A percentile compares a stretch with the other conserved stretches of the same genome.
Evolutionary conservation across 495 filamentous ascomycete species (phyloP).

Genomic region (Aspergillus affinis): DNA sequence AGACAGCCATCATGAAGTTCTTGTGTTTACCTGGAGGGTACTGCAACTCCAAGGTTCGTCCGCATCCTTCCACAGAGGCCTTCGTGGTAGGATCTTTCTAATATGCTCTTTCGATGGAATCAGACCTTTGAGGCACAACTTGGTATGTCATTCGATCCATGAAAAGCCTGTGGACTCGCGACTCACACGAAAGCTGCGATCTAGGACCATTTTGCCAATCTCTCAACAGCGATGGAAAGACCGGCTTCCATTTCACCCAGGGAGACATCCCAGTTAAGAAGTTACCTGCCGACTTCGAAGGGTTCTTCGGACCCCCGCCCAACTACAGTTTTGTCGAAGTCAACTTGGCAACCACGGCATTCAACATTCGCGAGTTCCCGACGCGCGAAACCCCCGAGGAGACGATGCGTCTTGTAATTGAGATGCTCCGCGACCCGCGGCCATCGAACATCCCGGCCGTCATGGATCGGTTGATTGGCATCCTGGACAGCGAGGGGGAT

Average conservation of each 20-base stretch:
- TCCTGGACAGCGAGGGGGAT: slow-evolving; percentile 33
- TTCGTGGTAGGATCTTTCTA: neutral
- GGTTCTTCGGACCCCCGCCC: slow-evolving; percentile 33
- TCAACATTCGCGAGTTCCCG: slow-evolving; percentile 23
- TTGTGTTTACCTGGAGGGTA: slow-evolving; percentile 31
- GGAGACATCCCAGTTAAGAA: slow-evolving; percentile 18
- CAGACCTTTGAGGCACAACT: slow-evolving; percentile 29
- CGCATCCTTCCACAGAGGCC: neutral
- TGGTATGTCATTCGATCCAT: slow-evolving; percentile 15
- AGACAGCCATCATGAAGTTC: slow-evolving; percentile 24
- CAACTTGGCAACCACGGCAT: slow-evolving; percentile 2
- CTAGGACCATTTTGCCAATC: slow-evolving; percentile 23
- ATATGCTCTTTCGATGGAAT: neutral
- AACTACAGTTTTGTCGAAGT: slow-evolving; percentile 23
- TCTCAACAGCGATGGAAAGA: slow-evolving; percentile 15
- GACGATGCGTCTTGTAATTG: slow-evolving; percentile 10
- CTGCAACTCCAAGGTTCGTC: slow-evolving; percentile 26
- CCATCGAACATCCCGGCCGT: slow-evolving; percentile 12
- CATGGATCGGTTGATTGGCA: slow-evolving; percentile 20
- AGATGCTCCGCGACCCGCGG: slow-evolving; percentile 12
- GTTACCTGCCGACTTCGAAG: slow-evolving; percentile 15
- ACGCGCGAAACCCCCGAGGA: slow-evolving; percentile 24
- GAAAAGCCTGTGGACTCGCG: neutral
- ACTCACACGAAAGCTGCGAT: neutral
- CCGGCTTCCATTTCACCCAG: slow-evolving; percentile 28